Conservation (phyloP, 495 filamentous ascomycete genomes). For the Daldinia decipiens region DNA sequence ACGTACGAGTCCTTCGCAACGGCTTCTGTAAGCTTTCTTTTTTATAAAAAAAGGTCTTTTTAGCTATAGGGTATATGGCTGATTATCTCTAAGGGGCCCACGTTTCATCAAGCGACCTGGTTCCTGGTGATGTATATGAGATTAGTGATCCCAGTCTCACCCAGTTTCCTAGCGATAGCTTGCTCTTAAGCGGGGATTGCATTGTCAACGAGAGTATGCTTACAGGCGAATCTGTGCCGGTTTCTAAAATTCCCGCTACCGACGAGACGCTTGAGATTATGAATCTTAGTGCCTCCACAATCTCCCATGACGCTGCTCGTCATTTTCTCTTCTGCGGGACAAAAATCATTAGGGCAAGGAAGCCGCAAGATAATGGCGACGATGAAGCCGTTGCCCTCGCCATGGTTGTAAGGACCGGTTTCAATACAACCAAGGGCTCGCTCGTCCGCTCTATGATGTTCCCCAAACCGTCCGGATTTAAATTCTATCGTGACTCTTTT, state of each 20-base stretch:
- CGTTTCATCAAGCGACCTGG: constrained; percentile 85
- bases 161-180: constrained; percentile 93
- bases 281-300: constrained; percentile 78
- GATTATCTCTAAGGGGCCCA: constrained; percentile 73
- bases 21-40: constrained; percentile 97
- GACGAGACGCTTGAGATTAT: constrained; percentile 79
- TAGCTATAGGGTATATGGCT: constrained; percentile 25
- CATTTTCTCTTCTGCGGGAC: constrained; percentile 95
- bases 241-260: constrained; percentile 89
- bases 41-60: constrained; percentile 20
- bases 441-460: constrained; percentile 98
- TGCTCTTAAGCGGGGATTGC: constrained; percentile 92
- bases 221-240: constrained; percentile 96
- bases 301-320: constrained; percentile 81
- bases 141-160: constrained; percentile 93
- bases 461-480: constrained; percentile 96
- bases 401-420: constrained; percentile 91
- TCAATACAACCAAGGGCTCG: constrained; percentile 96
- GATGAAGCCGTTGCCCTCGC: constrained; percentile 93
- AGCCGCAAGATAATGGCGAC: constrained; percentile 82
- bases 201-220: constrained; percentile 99
- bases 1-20: constrained; percentile 89
- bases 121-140: constrained; percentile 97
- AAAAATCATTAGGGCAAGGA: constrained; percentile 89
- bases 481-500: constrained; percentile 97